A percentile compares a stretch with the other conserved stretches of the same genome.
phyloP scores from a whole-genome alignment of 2,329 filamentous ascomycete genomes.

The Boeremia exigua region DNA sequence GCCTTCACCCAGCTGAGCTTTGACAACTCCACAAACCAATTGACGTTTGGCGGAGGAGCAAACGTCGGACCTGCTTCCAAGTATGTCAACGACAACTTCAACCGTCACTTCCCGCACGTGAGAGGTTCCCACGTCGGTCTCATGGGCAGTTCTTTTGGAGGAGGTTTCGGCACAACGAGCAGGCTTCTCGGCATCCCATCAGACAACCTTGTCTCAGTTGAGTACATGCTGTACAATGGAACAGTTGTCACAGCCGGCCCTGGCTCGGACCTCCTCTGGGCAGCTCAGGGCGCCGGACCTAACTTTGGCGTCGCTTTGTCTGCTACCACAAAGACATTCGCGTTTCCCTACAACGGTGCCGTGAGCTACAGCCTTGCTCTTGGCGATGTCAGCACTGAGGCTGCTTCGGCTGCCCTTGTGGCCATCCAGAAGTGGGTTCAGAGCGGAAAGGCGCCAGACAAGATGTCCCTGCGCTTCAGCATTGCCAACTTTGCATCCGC shows the following conservation, averaged over 20 bases:
- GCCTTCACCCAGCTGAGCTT: slow-evolving; percentile 18
- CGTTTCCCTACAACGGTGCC: slow-evolving; percentile 11
- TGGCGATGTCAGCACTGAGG: neutral
- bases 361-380: slow-evolving; percentile 16
- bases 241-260: slow-evolving; percentile 10
- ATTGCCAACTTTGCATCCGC: slow-evolving; percentile 13
- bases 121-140: slow-evolving; percentile 20
- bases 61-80: slow-evolving; percentile 19
- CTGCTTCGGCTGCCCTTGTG: slow-evolving; percentile 15
- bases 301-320: slow-evolving; percentile 20
- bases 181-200: slow-evolving; percentile 15
- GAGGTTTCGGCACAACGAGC: slow-evolving; percentile 19
- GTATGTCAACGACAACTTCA: slow-evolving; percentile 4
- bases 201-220: slow-evolving; percentile 18
- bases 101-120: slow-evolving; percentile 19
- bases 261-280: slow-evolving; percentile 20
- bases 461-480: slow-evolving; percentile 21
- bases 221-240: slow-evolving; percentile 22
- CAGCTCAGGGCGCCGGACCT: slow-evolving; percentile 20
- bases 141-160: slow-evolving; percentile 12
- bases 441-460: slow-evolving; percentile 15
- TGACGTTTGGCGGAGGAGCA: slow-evolving; percentile 19
- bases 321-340: slow-evolving; percentile 15
- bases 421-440: slow-evolving; percentile 22
- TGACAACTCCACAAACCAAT: slow-evolving; percentile 15